Evolutionary conservation across 2,329 filamentous ascomycete genomes (phyloP).

Genomic region (Nemania diffusa): DNA sequence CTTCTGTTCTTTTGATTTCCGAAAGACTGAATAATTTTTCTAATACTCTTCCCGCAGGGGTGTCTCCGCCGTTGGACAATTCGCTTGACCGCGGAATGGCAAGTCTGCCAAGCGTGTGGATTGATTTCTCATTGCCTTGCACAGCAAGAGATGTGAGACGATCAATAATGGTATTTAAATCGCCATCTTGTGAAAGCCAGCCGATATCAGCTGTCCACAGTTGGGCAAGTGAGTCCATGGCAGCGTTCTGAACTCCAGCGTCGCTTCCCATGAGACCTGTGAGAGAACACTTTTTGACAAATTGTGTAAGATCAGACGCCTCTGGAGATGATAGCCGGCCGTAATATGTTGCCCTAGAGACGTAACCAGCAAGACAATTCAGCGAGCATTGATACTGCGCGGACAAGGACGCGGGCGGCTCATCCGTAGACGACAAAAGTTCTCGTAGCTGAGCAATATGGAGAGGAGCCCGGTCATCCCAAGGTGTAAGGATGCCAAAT

Average conservation of each 20-base stretch:
- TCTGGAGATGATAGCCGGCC: slow-evolving; percentile 36
- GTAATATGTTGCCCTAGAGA: slow-evolving; percentile 45
- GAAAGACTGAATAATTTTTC: slow-evolving; percentile 79
- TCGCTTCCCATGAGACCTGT: slow-evolving; percentile 37
- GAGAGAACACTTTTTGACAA: slow-evolving; percentile 38
- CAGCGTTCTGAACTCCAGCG: slow-evolving; percentile 42
- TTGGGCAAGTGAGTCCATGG: slow-evolving; percentile 48
- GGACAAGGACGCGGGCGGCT: slow-evolving; percentile 44
- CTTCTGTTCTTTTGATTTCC: slow-evolving; percentile 85
- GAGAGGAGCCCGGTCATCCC: slow-evolving; percentile 59
- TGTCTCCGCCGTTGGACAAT: slow-evolving; percentile 49
- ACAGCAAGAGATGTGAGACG: slow-evolving; percentile 74
- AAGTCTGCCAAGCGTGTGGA: slow-evolving; percentile 81
- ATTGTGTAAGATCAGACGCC: slow-evolving; percentile 42
- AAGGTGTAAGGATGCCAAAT: slow-evolving; percentile 80
- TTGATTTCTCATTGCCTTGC: slow-evolving; percentile 77
- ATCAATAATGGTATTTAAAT: slow-evolving; percentile 71
- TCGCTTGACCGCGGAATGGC: slow-evolving; percentile 64
- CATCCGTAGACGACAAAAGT: slow-evolving; percentile 41
- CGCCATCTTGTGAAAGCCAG: slow-evolving; percentile 45
- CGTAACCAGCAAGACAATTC: slow-evolving; percentile 44
- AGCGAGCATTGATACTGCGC: slow-evolving; percentile 49
- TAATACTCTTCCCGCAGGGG: slow-evolving; percentile 65
- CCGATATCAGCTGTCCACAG: slow-evolving; percentile 49
- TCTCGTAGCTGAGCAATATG: slow-evolving; percentile 52